Evolutionary conservation across 768 basidiomycete genomes (phyloP).

Genomic region (Rhodotorula taiwanensis): DNA sequence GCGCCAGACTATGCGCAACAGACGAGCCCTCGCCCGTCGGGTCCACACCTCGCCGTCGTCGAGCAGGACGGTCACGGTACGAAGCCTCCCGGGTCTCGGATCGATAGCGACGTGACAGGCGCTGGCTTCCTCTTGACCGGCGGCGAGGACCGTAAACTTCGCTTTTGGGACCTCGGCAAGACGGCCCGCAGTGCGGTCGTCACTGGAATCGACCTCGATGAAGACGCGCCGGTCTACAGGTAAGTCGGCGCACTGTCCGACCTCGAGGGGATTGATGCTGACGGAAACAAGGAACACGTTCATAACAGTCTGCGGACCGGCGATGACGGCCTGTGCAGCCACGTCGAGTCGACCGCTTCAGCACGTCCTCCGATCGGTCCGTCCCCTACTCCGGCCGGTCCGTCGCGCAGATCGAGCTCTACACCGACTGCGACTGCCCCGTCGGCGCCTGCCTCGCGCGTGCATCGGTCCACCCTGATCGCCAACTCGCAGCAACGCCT

Average conservation of each 20-base stretch:
- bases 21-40: slow-evolving; percentile 7
- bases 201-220: slow-evolving; percentile 68
- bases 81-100: not conserved
- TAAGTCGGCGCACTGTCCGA: slow-evolving; percentile 27
- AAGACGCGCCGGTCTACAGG: slow-evolving; percentile 73
- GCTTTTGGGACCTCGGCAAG: slow-evolving; percentile 77
- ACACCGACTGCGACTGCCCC: not conserved
- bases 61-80: not conserved
- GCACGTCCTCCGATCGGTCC: too few relatives aligned
- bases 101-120: not conserved
- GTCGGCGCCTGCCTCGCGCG: slow-evolving; percentile 50
- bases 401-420: slow-evolving; percentile 41
- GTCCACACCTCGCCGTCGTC: not conserved
- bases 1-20: slow-evolving; percentile 35
- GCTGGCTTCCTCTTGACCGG: slow-evolving; percentile 66
- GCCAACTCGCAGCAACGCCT: slow-evolving; percentile 76
- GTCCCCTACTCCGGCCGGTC: slow-evolving; percentile 43
- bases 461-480: slow-evolving; percentile 64
- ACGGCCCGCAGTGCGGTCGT: slow-evolving; percentile 68
- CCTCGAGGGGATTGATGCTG: not conserved
- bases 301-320: slow-evolving; percentile 40
- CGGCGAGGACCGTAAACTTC: slow-evolving; percentile 79
- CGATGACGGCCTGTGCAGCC: slow-evolving; percentile 45
- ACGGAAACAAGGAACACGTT: too few relatives aligned
- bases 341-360: slow-evolving; percentile 47